Percentiles rank a stretch among this genome's conserved stretches.
Conservation (phyloP, 108 stramenopile genomes). For the Cyclostephanos tholiformis region DNA sequence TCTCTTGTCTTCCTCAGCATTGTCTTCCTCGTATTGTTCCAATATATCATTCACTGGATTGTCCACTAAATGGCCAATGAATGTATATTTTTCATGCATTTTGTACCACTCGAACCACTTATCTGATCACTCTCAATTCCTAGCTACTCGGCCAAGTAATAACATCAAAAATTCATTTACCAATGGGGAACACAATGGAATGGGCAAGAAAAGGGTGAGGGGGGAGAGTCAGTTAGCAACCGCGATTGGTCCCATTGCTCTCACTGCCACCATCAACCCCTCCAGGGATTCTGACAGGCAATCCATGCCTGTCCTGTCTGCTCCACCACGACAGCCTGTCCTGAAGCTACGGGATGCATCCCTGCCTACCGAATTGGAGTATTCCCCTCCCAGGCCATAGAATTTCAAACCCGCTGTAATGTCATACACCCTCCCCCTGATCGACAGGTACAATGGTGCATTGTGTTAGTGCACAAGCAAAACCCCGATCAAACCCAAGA, state of each 20-base stretch:
- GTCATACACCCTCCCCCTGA: conserved; percentile 84
- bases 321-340: conserved; percentile 63
- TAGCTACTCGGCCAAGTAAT: neutral
- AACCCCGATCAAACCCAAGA: no score
- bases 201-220: no score
- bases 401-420: conserved; percentile 66
- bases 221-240: no score
- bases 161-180: no score
- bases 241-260: no score
- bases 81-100: no score
- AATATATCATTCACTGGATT: conserved; percentile 45
- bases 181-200: neutral
- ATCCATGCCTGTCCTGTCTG: no score
- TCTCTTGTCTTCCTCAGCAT: conserved; percentile 11
- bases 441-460: no score
- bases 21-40: conserved; percentile 26
- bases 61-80: no score
- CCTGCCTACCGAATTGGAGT: conserved; percentile 71
- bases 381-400: conserved; percentile 63
- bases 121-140: conserved; percentile 65
- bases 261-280: no score
- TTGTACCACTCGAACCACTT: conserved; percentile 78
- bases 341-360: conserved; percentile 76
- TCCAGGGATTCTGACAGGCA: no score
- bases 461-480: no score